These are phyloP conservation scores for Phyllosticta paracitricarpa DNA, from an alignment of 2,329 filamentous ascomycete species.

Conservation along the genomic window DNA sequence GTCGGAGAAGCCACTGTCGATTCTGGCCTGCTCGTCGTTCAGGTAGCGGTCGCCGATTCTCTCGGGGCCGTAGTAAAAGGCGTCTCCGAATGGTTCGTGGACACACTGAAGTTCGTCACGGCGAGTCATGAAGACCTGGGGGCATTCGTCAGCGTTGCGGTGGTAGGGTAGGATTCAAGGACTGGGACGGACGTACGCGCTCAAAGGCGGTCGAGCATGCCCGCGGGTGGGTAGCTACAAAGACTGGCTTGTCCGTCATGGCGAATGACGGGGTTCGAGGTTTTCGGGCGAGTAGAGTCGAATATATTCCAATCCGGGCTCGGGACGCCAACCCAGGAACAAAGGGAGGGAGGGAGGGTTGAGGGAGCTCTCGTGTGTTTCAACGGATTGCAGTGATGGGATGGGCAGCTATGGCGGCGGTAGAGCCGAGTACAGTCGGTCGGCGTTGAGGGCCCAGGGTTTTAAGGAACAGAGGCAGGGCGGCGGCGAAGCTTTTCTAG, in stretches of 20 bases:
- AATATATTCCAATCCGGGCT: background rate
- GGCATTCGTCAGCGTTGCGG: constrained; percentile 10
- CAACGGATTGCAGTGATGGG: background rate
- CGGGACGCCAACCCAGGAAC: background rate
- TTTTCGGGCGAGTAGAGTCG: background rate
- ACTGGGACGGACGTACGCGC: constrained; percentile 52
- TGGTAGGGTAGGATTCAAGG: constrained; percentile 10
- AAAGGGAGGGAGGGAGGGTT: background rate
- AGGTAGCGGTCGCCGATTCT: constrained; percentile 71
- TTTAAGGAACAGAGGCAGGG: background rate
- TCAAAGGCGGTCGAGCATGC: constrained; percentile 97
- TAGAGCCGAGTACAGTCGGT: background rate
- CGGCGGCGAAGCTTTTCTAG: background rate
- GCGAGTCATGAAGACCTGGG: constrained; percentile 83
- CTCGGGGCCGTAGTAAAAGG: constrained; percentile 93
- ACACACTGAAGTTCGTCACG: constrained; percentile 69
- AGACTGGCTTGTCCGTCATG: constrained; percentile 76
- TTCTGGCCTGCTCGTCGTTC: constrained; percentile 48
- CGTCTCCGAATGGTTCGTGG: constrained; percentile 94
- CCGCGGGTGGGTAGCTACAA: constrained; percentile 86
- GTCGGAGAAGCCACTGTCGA: constrained; percentile 54
- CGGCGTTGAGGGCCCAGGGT: background rate
- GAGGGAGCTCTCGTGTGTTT: background rate
- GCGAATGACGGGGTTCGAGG: background rate
- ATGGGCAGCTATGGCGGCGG: background rate